Base-by-base conservation (phyloP, 768 basidiomycete genomes). In the Phylloporus rhodoxanthus region DNA sequence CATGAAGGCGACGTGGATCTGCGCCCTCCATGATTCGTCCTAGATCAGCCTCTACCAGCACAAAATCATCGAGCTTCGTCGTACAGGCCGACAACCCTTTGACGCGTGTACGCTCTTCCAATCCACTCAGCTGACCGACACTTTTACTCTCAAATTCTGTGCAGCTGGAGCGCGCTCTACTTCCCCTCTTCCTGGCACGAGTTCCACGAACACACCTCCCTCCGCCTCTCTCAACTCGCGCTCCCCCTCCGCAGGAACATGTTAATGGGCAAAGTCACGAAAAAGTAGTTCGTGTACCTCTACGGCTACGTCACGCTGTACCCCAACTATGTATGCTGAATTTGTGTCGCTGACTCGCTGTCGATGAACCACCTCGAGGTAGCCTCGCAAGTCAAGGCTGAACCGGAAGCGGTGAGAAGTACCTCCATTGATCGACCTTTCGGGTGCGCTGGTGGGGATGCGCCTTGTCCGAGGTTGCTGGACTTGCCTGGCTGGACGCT, bases 311-410 rank as follows among this genome's bases (percentile, higher is more conserved):
- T n/a, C n/a, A n/a, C n/a, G n/a, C n/a, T n/a, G n/a, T n/a, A n/a
- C n/a, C n/a, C n/a, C n/a, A n/a, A n/a, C n/a, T 92, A 80, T n/a
- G n/a, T n/a, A n/a, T 61, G 75, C 71, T 34, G 74, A 72, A 37
- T 90, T 81, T 57, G 63, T 74, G 32, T 91, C 89, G 25, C n/a
- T n/a, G n/a, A n/a, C n/a, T n/a, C n/a, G n/a, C 66, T 93, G 7
- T 92, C 91, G 52, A 93, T 89, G n/a, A 93, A 93, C 64, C 91
- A 91, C 59, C 76, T 92, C 47, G 91, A 93, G n/a, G n/a, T n/a
- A n/a, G n/a, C 90, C 26, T 81, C 84, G 34, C 91, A 93, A 57
- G 87, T 92, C 42, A 80, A n/a, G n/a, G n/a, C n/a, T n/a, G n/a
- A n/a, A n/a, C n/a, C n/a, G 15, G 69, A 65, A 9, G 70, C 66